phyloP scores from a whole-genome alignment of 257 asterid species.

The Penstemon barbatus region DNA sequence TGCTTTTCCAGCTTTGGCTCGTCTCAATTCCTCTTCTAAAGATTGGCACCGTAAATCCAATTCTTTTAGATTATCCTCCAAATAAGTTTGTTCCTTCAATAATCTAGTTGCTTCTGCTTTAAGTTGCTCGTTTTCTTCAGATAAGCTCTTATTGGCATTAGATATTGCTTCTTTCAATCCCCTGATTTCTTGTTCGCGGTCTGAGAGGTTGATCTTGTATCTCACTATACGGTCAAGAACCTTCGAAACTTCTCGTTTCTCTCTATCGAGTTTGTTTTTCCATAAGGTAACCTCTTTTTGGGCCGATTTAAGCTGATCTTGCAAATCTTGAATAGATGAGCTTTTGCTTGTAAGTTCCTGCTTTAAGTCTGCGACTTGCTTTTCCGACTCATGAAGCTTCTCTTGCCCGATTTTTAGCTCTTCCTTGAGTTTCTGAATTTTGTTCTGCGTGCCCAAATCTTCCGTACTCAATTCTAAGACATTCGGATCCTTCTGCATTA shows the following conservation, averaged over 20 bases:
- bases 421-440: slow-evolving; percentile 44
- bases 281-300: slow-evolving; percentile 53
- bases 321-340: slow-evolving; percentile 38
- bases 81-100: slow-evolving; percentile 52
- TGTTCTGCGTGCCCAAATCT: slow-evolving; percentile 31
- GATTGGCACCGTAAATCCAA: slow-evolving; percentile 69
- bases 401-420: slow-evolving; percentile 44
- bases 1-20: slow-evolving; percentile 50
- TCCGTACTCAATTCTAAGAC: neutral
- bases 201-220: slow-evolving; percentile 68
- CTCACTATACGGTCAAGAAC: slow-evolving; percentile 69
- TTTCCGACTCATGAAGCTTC: slow-evolving; percentile 57
- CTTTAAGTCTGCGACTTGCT: slow-evolving; percentile 49
- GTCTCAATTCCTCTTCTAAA: slow-evolving; percentile 68
- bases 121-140: slow-evolving; percentile 74
- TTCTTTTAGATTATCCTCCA: slow-evolving; percentile 72
- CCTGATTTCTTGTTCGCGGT: slow-evolving; percentile 84
- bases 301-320: slow-evolving; percentile 59
- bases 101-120: slow-evolving; percentile 54
- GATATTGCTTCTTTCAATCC: slow-evolving; percentile 65
- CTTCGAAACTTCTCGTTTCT: slow-evolving; percentile 66
- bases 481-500: slow-evolving; percentile 30
- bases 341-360: slow-evolving; percentile 49
- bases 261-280: slow-evolving; percentile 61
- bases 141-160: slow-evolving; percentile 75